phyloP scores from a whole-genome alignment of 163 green algal species.

The Coccomyxa subellipsoidea region DNA sequence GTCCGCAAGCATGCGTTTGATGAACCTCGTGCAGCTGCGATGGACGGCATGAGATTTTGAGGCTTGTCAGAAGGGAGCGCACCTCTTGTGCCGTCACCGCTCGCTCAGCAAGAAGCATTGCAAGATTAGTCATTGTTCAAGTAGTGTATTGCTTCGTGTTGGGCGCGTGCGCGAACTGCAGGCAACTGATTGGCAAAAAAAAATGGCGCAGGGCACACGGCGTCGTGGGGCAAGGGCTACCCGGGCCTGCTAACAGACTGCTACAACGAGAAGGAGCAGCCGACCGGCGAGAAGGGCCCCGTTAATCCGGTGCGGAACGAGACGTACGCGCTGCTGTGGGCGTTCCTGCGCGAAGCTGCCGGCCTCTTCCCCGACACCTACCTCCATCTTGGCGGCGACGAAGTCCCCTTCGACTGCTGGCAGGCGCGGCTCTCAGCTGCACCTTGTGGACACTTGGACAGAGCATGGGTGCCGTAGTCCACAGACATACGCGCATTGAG shows the following conservation, averaged over 20 bases:
- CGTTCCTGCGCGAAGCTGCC: slow-evolving; percentile 36
- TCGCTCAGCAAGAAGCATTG: too few species aligned
- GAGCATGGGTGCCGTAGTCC: too few species aligned
- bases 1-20: too few species aligned
- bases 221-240: slow-evolving; percentile 44
- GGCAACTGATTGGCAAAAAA: background rate
- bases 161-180: too few species aligned
- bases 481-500: too few species aligned
- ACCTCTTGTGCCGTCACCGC: too few species aligned
- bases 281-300: slow-evolving; percentile 30
- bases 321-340: slow-evolving; percentile 45
- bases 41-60: too few species aligned
- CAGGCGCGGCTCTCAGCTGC: slow-evolving; percentile 30
- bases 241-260: slow-evolving; percentile 46
- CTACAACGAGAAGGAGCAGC: slow-evolving; percentile 23
- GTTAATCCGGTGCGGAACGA: slow-evolving; percentile 41
- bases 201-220: slow-evolving; percentile 37
- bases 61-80: too few species aligned
- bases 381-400: slow-evolving; percentile 58
- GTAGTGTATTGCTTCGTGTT: too few species aligned
- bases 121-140: too few species aligned
- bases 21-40: too few species aligned
- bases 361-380: slow-evolving; percentile 47
- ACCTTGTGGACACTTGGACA: too few species aligned
- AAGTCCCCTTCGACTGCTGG: slow-evolving; percentile 59